Evolutionary conservation across 1,284 basidiomycete genomes (phyloP), one percentile per base, ranked within the genome.

Genomic region (Trichosporon ovoides): DNA sequence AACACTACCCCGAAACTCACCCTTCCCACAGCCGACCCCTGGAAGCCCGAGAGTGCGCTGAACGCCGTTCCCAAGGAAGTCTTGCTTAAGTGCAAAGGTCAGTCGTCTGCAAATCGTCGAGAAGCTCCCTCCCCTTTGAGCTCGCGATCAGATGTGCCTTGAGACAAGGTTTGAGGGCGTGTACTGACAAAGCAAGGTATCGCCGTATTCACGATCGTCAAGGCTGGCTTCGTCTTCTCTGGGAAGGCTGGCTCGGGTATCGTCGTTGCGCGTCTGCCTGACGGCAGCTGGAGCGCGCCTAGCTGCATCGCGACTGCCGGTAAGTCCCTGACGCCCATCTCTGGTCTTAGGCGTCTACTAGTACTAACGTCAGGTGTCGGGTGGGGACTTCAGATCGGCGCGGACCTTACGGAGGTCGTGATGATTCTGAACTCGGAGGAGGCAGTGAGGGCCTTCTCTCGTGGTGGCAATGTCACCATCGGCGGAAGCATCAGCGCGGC

Each of bases 281-380:
- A 98, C 72, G 96, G 95, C 61, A 93, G 89, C 19, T 98, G 95
- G 95, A 93, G 89, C 50, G 94, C 94, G 1, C 95, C 95, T 0
- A 92, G 88, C 43, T 97, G 94, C 78, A 96, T 98, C 73, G 94
- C 91, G n/a, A 98, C 94, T 0, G 94, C 91, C 22, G 91, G 92
- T 57, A 20, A 49, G 60, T 63, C 16, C 4, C 6, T 16, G 10
- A 7, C 16, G 49, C 12, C 13, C 22, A 16, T 24, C 24, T 31
- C 28, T 9, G 5, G 28, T 9, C 28, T 5, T 49, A 22, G 38
- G 19, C 19, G 12, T 16, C 7, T 9, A 14, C n/a, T 28, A 24
- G 16, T 48, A n/a, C 43, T 48, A 16, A 28, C 36, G 11, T 3
- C 40, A 59, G 68, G 68, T n/a, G 82, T 96, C 6, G 95, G 95